Evolutionary conservation across 352 stramenopile genomes (phyloP).

Genomic region (Thalassiosira livingstoniorum): DNA sequence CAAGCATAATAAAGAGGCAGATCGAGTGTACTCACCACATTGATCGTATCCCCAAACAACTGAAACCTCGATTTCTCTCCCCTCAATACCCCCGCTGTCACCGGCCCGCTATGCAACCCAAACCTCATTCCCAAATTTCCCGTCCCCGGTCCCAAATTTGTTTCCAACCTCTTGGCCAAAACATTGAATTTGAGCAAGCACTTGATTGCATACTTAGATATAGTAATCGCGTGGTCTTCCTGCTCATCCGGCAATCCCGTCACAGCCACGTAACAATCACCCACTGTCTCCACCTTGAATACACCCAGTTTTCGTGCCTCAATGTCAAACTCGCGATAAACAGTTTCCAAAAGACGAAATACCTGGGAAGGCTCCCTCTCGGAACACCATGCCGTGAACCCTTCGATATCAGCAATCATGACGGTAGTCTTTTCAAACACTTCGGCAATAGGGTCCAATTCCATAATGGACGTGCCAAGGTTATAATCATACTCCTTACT

Average conservation of each 20-base stretch:
- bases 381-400: conserved; percentile 61
- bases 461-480: conserved; percentile 1
- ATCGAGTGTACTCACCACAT: conserved; percentile 31
- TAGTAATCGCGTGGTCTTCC: conserved; percentile 62
- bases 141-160: conserved; percentile 52
- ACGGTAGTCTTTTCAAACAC: conserved; percentile 67
- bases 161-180: conserved; percentile 45
- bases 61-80: conserved; percentile 60
- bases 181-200: conserved; percentile 58
- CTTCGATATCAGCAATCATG: conserved; percentile 63
- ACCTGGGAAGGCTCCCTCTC: conserved; percentile 59
- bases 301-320: conserved; percentile 49
- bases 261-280: conserved; percentile 71
- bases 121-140: conserved; percentile 47
- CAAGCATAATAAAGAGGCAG: not conserved
- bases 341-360: conserved; percentile 58
- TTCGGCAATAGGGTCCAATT: conserved; percentile 64
- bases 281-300: conserved; percentile 74
- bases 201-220: conserved; percentile 53
- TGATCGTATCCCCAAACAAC: conserved; percentile 67
- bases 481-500: conserved; percentile 45
- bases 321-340: conserved; percentile 59
- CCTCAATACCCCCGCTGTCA: conserved; percentile 61
- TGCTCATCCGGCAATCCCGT: conserved; percentile 55
- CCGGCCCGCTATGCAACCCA: conserved; percentile 57